Evolutionary conservation across 768 basidiomycete genomes (phyloP).

Genomic region (Leucosporidium scottii): DNA sequence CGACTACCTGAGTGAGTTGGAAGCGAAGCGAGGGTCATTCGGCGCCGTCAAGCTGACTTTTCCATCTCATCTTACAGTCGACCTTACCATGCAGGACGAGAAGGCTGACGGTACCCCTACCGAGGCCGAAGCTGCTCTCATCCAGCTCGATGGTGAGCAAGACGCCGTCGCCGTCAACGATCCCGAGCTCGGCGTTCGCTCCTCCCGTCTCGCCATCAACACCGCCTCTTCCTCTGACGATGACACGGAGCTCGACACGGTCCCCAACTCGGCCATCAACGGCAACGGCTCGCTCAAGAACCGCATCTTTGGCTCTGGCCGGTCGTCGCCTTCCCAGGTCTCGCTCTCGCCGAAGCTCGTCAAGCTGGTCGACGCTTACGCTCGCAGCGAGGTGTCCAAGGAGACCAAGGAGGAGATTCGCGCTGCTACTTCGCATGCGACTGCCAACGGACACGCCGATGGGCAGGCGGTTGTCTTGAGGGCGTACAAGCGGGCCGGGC

Average conservation of each 20-base stretch:
- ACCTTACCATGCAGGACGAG: conserved; percentile 58
- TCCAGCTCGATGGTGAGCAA: conserved; percentile 17
- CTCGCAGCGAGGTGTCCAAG: conserved; percentile 56
- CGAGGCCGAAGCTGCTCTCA: conserved; percentile 10
- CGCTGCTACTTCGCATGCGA: conserved; percentile 51
- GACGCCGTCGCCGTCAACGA: conserved; percentile 9
- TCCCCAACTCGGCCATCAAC: conserved; percentile 5
- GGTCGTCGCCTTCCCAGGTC: conserved; percentile 6
- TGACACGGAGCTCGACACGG: conserved; percentile 31
- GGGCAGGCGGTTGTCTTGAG: conserved; percentile 55
- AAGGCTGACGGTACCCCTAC: not conserved
- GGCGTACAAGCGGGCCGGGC: conserved; percentile 62
- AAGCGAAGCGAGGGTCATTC: no score
- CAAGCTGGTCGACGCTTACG: conserved; percentile 65
- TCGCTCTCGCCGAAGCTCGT: conserved; percentile 56
- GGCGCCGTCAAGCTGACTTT: not conserved
- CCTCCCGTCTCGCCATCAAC: not conserved
- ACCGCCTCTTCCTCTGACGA: not conserved
- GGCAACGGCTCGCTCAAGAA: not conserved
- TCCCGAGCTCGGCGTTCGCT: conserved; percentile 22
- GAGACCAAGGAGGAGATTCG: conserved; percentile 36
- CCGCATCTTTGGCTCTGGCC: conserved; percentile 20
- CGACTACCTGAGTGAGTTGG: conserved; percentile 74
- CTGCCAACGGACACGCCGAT: conserved; percentile 61
- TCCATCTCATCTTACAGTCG: conserved; percentile 48